A percentile compares a stretch with the other conserved stretches of the same genome.
These are phyloP conservation scores for Cinnamomum micranthum DNA, from an alignment of 164 flowering plant species.

Conservation along the genomic window DNA sequence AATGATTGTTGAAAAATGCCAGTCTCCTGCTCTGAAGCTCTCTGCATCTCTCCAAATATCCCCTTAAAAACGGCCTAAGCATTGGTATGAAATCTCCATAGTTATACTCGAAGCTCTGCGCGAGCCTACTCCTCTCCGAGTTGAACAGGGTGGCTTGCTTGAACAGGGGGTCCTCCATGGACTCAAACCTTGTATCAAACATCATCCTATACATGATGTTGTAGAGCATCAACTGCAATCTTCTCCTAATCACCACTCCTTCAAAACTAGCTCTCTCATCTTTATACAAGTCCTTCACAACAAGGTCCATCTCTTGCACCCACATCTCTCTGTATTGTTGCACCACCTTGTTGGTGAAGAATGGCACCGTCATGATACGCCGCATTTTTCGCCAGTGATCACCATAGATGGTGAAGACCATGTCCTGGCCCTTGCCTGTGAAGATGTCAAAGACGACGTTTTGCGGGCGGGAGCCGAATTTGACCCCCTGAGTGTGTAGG, in stretches of 20 bases:
- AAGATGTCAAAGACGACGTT: slow-evolving; percentile 71
- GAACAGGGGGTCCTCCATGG: slow-evolving; percentile 54
- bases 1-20: slow-evolving; percentile 53
- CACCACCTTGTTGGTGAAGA: slow-evolving; percentile 78
- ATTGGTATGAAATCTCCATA: slow-evolving; percentile 76
- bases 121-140: slow-evolving; percentile 63
- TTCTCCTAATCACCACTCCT: slow-evolving; percentile 50
- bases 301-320: slow-evolving; percentile 57
- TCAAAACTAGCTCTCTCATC: slow-evolving; percentile 16
- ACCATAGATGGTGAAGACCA: slow-evolving; percentile 76
- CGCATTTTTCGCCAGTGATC: slow-evolving; percentile 83
- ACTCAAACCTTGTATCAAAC: slow-evolving; percentile 61
- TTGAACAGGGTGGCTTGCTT: slow-evolving; percentile 40
- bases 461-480: slow-evolving; percentile 68
- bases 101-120: slow-evolving; percentile 75
- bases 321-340: slow-evolving; percentile 44
- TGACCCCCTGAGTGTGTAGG: slow-evolving; percentile 61
- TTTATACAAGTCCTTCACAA: slow-evolving; percentile 34
- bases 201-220: slow-evolving; percentile 70
- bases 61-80: slow-evolving; percentile 58
- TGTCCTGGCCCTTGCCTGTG: slow-evolving; percentile 76
- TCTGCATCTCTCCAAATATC: slow-evolving; percentile 58
- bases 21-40: slow-evolving; percentile 50
- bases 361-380: slow-evolving; percentile 63
- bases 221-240: slow-evolving; percentile 66